A percentile compares a stretch with the other conserved stretches of the same genome.
These are phyloP conservation scores for Pseudocercospora musae DNA, from an alignment of 2,329 filamentous ascomycete species.

Conservation along the genomic window DNA sequence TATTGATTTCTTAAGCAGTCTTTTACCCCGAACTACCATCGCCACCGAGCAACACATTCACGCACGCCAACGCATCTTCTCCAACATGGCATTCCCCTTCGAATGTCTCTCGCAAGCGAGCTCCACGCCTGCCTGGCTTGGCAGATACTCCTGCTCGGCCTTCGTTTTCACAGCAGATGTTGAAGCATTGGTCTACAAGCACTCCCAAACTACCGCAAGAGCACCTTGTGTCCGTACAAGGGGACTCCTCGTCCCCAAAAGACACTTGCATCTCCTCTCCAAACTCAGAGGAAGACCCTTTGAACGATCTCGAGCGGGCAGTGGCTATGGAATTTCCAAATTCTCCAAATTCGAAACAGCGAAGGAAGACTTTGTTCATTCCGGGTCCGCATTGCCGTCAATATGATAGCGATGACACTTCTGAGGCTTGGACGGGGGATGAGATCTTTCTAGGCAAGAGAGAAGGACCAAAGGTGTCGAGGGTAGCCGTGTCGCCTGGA, in stretches of 20 bases:
- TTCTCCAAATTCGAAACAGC: background rate
- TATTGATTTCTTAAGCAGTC: background rate
- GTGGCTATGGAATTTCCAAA: background rate
- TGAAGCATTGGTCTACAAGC: conserved; percentile 6
- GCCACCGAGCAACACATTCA: background rate
- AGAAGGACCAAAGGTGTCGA: background rate
- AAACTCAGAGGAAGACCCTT: background rate
- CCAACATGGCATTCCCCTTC: background rate
- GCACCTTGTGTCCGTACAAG: too few species aligned
- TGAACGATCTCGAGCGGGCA: background rate
- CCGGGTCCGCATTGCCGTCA: background rate
- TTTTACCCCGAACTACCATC: background rate
- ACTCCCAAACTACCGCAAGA: background rate
- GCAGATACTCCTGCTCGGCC: conserved; percentile 4
- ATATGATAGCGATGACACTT: conserved; percentile 5
- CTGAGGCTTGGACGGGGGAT: conserved; percentile 26
- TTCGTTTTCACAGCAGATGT: conserved; percentile 7
- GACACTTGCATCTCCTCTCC: background rate
- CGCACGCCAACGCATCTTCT: background rate
- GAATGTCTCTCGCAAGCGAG: background rate
- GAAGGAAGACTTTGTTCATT: background rate
- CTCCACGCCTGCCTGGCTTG: background rate
- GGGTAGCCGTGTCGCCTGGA: background rate
- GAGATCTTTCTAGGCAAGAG: conserved; percentile 15
- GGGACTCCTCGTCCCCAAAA: background rate